Evolutionary conservation across 306 rosid species (phyloP).

Genomic region (Biancaea sappan): DNA sequence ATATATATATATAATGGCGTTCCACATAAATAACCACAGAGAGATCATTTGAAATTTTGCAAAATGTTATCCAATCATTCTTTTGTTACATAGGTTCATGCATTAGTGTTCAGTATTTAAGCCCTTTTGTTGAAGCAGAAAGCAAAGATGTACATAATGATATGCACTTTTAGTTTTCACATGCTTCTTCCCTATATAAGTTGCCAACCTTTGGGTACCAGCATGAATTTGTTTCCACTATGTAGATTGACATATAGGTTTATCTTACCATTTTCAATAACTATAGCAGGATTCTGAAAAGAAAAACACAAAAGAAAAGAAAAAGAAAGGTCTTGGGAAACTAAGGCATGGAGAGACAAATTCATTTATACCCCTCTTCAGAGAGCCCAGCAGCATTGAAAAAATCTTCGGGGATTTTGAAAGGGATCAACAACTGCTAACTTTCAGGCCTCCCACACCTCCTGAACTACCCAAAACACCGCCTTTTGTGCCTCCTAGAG

Average conservation of each 20-base stretch:
- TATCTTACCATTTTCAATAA: constrained; percentile 25
- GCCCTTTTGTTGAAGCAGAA: constrained; percentile 3
- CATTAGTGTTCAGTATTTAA: constrained; percentile 16
- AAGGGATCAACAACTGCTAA: constrained; percentile 78
- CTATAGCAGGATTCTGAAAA: constrained; percentile 69
- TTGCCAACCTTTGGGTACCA: constrained; percentile 10
- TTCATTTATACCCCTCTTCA: constrained; percentile 85
- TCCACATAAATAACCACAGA: constrained; percentile 10
- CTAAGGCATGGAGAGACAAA: constrained; percentile 77
- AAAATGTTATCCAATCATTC: constrained; percentile 23
- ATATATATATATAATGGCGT: too few relatives aligned
- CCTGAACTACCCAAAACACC: constrained; percentile 69
- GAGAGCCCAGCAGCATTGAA: constrained; percentile 97
- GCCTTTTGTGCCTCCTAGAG: constrained; percentile 63
- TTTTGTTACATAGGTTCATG: constrained; percentile 10
- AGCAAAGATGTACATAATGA: constrained; percentile 15
- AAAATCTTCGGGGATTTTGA: constrained; percentile 93
- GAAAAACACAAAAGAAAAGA: constrained; percentile 71
- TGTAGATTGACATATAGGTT: constrained; percentile 17
- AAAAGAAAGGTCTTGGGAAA: constrained; percentile 79
- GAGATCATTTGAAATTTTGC: constrained; percentile 22
- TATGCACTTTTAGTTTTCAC: constrained; percentile 13
- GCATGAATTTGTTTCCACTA: constrained; percentile 3
- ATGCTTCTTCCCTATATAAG: constrained; percentile 7
- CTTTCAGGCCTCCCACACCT: constrained; percentile 65